Percentiles rank a stretch among this genome's conserved stretches.
These are phyloP conservation scores for Tylopilus subfusipes DNA, from an alignment of 768 basidiomycete species.

Conservation along the genomic window DNA sequence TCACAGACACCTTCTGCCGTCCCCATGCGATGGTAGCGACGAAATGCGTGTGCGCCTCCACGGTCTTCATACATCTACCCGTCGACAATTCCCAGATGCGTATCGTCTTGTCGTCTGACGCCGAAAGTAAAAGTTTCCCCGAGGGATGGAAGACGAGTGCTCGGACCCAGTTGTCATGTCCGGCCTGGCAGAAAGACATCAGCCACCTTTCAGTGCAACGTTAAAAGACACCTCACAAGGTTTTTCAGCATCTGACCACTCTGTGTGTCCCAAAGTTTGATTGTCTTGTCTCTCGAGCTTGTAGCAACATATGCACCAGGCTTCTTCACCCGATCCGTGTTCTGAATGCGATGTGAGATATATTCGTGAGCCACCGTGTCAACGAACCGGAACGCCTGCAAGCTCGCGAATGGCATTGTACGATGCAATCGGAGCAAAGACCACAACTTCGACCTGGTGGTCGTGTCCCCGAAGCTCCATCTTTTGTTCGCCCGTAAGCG, in stretches of 20 bases:
- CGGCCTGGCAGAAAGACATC: slow-evolving; percentile 42
- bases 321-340: slow-evolving; percentile 47
- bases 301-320: slow-evolving; percentile 67
- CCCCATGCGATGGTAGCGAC: slow-evolving; percentile 84
- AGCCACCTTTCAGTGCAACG: slow-evolving; percentile 1
- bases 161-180: slow-evolving; percentile 90
- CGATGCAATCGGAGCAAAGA: slow-evolving; percentile 74
- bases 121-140: slow-evolving; percentile 87
- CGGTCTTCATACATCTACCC: slow-evolving; percentile 80
- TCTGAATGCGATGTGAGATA: slow-evolving; percentile 31
- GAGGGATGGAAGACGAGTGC: slow-evolving; percentile 86
- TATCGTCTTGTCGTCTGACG: slow-evolving; percentile 89
- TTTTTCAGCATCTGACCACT: slow-evolving; percentile 79
- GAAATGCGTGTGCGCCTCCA: slow-evolving; percentile 86
- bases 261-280: slow-evolving; percentile 86
- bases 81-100: slow-evolving; percentile 86
- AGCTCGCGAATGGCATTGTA: slow-evolving; percentile 77
- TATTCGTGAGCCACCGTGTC: background rate
- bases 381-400: slow-evolving; percentile 62
- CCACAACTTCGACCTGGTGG: slow-evolving; percentile 77
- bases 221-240: slow-evolving; percentile 45
- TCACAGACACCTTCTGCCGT: slow-evolving; percentile 45
- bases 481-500: slow-evolving; percentile 70
- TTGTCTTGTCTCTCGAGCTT: slow-evolving; percentile 86
- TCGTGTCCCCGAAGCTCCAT: slow-evolving; percentile 85